A percentile compares a stretch with the other conserved stretches of the same genome.
Conservation (phyloP, 2,329 filamentous ascomycete species). For the Ramularia endophylla region DNA sequence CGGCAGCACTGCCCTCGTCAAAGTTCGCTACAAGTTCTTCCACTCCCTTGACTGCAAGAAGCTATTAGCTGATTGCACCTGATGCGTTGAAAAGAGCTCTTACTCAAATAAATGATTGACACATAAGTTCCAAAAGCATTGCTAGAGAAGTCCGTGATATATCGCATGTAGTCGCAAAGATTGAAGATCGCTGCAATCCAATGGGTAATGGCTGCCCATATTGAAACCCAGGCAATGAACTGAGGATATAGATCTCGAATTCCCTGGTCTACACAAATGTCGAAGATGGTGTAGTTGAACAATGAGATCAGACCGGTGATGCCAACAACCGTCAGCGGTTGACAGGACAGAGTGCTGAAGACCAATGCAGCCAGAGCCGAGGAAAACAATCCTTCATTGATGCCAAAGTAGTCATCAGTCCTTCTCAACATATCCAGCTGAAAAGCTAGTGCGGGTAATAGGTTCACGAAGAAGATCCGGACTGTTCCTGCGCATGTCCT, state of each 20-base stretch:
- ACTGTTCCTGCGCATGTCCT: conserved; percentile 50
- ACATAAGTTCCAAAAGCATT: conserved; percentile 52
- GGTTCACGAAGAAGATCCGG: conserved; percentile 55
- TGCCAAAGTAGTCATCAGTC: conserved; percentile 47
- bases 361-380: conserved; percentile 52
- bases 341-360: conserved; percentile 47
- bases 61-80: conserved; percentile 7
- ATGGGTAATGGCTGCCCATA: conserved; percentile 54
- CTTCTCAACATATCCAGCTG: conserved; percentile 53
- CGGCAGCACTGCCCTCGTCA: conserved; percentile 29
- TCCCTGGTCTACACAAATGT: conserved; percentile 48
- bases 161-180: conserved; percentile 53
- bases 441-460: conserved; percentile 55
- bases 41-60: conserved; percentile 46
- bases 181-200: conserved; percentile 51
- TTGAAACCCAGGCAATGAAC: conserved; percentile 52
- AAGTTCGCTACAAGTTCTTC: conserved; percentile 52
- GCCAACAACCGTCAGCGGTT: conserved; percentile 53
- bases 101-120: conserved; percentile 50
- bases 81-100: conserved; percentile 1
- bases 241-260: conserved; percentile 44
- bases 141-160: conserved; percentile 52
- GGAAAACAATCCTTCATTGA: conserved; percentile 52
- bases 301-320: conserved; percentile 50
- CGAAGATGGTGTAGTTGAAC: conserved; percentile 57